Evolutionary conservation across 2,329 filamentous ascomycete species (phyloP).

Genomic region (Fusarium protoensiforme): DNA sequence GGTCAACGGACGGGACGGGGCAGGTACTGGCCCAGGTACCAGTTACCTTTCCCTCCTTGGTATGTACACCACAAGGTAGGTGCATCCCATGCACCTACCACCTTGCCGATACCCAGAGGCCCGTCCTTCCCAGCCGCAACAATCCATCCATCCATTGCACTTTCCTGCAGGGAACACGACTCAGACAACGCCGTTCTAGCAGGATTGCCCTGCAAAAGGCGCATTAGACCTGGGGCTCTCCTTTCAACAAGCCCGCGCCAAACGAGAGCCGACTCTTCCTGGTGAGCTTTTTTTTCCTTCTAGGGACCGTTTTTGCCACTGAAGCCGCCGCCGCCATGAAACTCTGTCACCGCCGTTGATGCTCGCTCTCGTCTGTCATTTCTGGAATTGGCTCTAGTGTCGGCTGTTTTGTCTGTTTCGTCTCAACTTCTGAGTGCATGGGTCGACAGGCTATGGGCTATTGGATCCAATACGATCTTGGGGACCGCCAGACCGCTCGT

Average conservation of each 20-base stretch:
- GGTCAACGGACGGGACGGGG: not conserved
- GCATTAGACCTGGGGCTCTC: conserved; percentile 20
- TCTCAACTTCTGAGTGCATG: conserved; percentile 4
- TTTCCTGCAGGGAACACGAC: conserved; percentile 37
- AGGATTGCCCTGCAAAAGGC: conserved; percentile 27
- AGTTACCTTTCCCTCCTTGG: not conserved
- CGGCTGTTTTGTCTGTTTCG: conserved; percentile 12
- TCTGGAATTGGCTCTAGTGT: not conserved
- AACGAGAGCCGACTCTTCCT: not conserved
- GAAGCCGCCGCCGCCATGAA: not conserved
- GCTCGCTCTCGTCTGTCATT: conserved; percentile 2
- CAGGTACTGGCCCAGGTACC: conserved; percentile 1
- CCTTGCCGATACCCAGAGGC: not conserved
- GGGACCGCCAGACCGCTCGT: conserved; percentile 1
- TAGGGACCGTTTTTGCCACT: conserved; percentile 8
- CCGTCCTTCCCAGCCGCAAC: not conserved
- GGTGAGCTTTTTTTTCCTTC: not conserved
- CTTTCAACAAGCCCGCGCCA: not conserved
- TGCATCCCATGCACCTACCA: not conserved
- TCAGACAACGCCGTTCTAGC: conserved; percentile 30
- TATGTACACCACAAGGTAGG: not conserved
- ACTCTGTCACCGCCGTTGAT: conserved; percentile 11
- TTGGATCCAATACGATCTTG: not conserved
- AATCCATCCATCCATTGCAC: conserved; percentile 6
- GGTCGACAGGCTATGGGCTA: not conserved